Base-by-base conservation (phyloP, 441 rosid genomes). In the Gossypium davidsonii region DNA sequence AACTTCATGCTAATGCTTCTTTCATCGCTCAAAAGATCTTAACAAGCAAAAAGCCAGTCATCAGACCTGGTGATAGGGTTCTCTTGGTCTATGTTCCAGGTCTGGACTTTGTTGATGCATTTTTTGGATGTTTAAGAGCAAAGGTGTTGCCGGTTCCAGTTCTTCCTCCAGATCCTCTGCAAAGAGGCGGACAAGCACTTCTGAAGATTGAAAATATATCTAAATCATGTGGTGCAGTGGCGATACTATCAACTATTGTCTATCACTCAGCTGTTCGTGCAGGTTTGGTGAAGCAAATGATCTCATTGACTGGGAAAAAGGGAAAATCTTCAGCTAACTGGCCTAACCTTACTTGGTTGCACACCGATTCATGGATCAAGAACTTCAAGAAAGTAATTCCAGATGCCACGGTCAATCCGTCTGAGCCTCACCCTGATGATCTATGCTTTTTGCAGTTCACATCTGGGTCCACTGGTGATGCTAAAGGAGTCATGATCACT, bases 381-480 rank as follows among this genome's bases (percentile, higher is more conserved):
- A 80, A 81, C 71, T 84, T 82, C 18, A 83, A 66, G 64, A 74
- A 15, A 74, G 57, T 53, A 71, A 46, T 37, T 62, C 69, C 63
- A 52, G 72, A 23, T 62, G 72, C 61, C 12, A 44, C 23, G 15
- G 62, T 39, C 59, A 15, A 58, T 66, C 55, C 73, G 7, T 39
- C 77, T 51, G 92, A 84, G 60, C 73, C 90, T 60, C 76, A 70
- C 42, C 82, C 84, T 0, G 76, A 76, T 67, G 91, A 90, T 77
- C 72, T 90, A 39, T 86, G 90, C 63, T 88, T 90, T 76, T 81
- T 90, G 63, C 94, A 90, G 59, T 90, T 88, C 79, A 90, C 94
- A 44, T 90, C 92, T 39, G 94, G 92, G 3, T 90, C 94, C 14
- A 90, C 92, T 0, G 92, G 92, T 39, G 94, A 88, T 82, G 92